Conservation (phyloP, 2,329 filamentous ascomycete species). For the Venturia effusa region DNA sequence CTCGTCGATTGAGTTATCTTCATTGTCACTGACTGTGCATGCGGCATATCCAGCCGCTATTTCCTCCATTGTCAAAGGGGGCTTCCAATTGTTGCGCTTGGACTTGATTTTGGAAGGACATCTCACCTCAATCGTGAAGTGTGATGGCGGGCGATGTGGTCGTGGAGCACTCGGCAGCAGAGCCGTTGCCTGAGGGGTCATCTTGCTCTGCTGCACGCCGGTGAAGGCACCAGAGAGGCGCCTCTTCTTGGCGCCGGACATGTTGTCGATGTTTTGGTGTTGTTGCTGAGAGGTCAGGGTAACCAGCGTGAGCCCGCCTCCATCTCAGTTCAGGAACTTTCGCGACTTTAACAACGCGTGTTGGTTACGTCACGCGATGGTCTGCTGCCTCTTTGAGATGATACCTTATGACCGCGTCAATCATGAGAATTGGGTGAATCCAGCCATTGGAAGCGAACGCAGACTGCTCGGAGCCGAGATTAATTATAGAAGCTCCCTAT, state of each 20-base stretch:
- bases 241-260: neutral
- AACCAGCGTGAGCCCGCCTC: too few species aligned
- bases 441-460: neutral
- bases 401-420: neutral
- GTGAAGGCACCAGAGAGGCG: neutral
- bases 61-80: neutral
- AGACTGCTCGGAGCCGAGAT: neutral
- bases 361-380: neutral
- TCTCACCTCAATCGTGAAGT: neutral
- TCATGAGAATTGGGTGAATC: neutral
- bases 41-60: too few species aligned
- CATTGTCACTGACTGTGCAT: neutral
- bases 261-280: neutral
- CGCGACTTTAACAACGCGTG: neutral
- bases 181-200: too few species aligned
- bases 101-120: neutral
- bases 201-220: too few species aligned
- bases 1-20: too few species aligned
- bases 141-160: neutral
- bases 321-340: too few species aligned
- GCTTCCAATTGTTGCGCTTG: neutral
- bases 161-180: too few species aligned
- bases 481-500: neutral
- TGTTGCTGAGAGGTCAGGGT: neutral
- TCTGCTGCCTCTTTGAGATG: neutral